A percentile compares a stretch with the other conserved stretches of the same genome.
Conservation (phyloP, 495 filamentous ascomycete genomes). For the Aspergillus saccharolyticus region DNA sequence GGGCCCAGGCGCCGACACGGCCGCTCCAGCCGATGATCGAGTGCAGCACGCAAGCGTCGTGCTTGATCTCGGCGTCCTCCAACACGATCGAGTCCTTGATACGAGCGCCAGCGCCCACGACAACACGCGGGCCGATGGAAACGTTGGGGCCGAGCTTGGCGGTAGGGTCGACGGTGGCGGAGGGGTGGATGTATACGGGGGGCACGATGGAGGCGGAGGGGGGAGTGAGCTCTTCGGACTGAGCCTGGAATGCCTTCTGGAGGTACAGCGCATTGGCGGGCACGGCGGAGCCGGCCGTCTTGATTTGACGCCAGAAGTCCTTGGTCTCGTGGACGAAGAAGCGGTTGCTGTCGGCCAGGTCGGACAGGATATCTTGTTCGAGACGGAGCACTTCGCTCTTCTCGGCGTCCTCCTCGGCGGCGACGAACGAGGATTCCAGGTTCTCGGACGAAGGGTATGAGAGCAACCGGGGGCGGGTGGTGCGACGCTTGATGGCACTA, state of each 20-base stretch:
- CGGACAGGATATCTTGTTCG: conserved; percentile 95
- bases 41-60: conserved; percentile 94
- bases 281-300: conserved; percentile 95
- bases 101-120: conserved; percentile 81
- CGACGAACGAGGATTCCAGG: conserved; percentile 73
- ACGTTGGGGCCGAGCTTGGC: conserved; percentile 98
- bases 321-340: conserved; percentile 99
- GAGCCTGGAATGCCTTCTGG: conserved; percentile 84
- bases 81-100: conserved; percentile 95
- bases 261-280: conserved; percentile 97
- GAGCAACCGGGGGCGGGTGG: conserved; percentile 81
- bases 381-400: conserved; percentile 88
- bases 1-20: conserved; percentile 92
- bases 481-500: conserved; percentile 91
- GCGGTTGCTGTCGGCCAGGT: conserved; percentile 93
- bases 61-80: conserved; percentile 93
- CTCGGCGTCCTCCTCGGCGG: conserved; percentile 67
- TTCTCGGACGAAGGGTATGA: conserved; percentile 96
- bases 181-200: conserved; percentile 95
- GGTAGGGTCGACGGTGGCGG: conserved; percentile 86
- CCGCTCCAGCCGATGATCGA: conserved; percentile 97
- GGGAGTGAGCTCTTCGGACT: conserved; percentile 73
- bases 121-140: conserved; percentile 80
- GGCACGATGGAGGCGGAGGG: conserved; percentile 87
- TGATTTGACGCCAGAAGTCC: conserved; percentile 99